Evolutionary conservation across 805 yeast genomes (phyloP), one percentile per base, ranked within the genome.

Genomic region (Nakazawaea ernobii): DNA sequence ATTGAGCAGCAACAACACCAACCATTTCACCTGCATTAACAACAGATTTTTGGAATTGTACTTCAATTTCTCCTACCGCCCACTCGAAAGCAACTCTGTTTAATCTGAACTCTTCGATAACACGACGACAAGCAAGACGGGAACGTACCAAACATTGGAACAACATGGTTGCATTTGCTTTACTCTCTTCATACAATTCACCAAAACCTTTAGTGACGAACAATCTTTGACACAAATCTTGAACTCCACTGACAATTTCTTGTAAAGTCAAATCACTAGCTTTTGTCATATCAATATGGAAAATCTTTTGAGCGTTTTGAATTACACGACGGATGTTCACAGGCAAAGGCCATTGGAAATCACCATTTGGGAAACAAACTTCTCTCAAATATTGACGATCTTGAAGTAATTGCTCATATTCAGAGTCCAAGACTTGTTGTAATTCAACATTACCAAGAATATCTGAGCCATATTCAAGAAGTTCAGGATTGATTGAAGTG

Each of bases 21-120:
- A 91, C 97, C 97, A 91, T 91, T 65, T 91, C 97, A 75, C 97
- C 97, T 4, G 98, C 96, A 53, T 91, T 92, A 39, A 90, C 97
- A 63, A 87, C 74, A 8, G 97, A 82, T 66, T 84, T 86, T 55
- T 89, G 89, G 71, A 92, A 94, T 66, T 91, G 97, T 30, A 94
- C 80, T 62, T 91, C 97, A 54, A 94, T 79, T 63, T 92, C 96
- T 63, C 97, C 97, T 51, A 90, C 55, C 41, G 89, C 95, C 99
- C 99, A 94, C 55, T 91, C 90, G 61, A 94, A 94, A 0, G 99
- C 94, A 51, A 80, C 80, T 58, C 80, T 80, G 58, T 82, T 88
- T 58, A 94, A 71, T 57, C 89, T 80, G 68, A 81, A 92, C 64
- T 95, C 99, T 65, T 90, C 95, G 49, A 92, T 74, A 28, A 94